Conservation (phyloP, 306 rosid species). For the Abrus pulchellus region DNA sequence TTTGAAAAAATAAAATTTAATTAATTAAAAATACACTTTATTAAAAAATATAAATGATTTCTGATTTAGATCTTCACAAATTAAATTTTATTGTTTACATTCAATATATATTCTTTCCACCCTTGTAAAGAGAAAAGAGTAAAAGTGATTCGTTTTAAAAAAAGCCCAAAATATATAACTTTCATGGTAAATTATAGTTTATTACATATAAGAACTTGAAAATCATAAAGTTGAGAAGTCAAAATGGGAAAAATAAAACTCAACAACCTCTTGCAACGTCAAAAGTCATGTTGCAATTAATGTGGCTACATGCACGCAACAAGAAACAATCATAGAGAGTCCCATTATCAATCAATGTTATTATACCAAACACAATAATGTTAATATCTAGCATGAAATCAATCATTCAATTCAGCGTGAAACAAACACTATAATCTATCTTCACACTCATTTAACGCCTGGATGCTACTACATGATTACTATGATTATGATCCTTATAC, state of each 20-base stretch:
- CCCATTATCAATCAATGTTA: not conserved
- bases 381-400: constrained; percentile 43
- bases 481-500: not conserved
- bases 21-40: not conserved
- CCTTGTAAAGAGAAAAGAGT: not conserved
- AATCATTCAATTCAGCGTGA: constrained; percentile 48
- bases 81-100: not conserved
- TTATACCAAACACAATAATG: constrained; percentile 30
- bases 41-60: constrained; percentile 7
- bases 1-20: too few species aligned
- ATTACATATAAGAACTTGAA: not conserved
- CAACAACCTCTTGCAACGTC: constrained; percentile 12
- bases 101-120: not conserved
- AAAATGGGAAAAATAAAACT: not conserved
- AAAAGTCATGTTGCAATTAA: not conserved
- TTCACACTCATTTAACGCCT: constrained; percentile 8
- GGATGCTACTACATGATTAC: constrained; percentile 15
- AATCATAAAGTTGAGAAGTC: constrained; percentile 33
- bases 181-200: not conserved
- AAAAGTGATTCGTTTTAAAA: not conserved
- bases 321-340: not conserved
- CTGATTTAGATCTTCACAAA: not conserved
- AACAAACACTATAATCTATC: constrained; percentile 20
- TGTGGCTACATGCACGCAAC: constrained; percentile 22
- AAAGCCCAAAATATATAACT: not conserved